These are phyloP conservation scores for Parastagonospora avenae DNA, from an alignment of 2,329 filamentous ascomycete genomes.

Conservation along the genomic window DNA sequence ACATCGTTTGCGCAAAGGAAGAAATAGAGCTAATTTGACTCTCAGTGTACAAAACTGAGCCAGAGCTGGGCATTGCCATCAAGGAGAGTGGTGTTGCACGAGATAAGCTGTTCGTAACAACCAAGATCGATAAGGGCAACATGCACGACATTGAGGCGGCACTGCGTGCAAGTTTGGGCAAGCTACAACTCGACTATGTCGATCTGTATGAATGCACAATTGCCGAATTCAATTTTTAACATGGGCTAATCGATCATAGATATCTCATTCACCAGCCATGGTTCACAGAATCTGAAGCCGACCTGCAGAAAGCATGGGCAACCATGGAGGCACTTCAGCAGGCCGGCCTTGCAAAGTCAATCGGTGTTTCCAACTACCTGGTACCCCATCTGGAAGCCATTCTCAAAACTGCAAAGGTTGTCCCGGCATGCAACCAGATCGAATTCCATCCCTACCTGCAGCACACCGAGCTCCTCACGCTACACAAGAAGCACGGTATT, in stretches of 20 bases:
- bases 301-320: constrained; percentile 64
- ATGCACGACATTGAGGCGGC: constrained; percentile 62
- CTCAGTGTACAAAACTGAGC: constrained; percentile 57
- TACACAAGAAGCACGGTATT: constrained; percentile 56
- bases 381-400: constrained; percentile 60
- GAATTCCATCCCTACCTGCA: constrained; percentile 73
- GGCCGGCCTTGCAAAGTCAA: constrained; percentile 63
- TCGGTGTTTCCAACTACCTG: constrained; percentile 66
- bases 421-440: constrained; percentile 70
- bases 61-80: constrained; percentile 56
- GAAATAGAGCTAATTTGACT: background rate
- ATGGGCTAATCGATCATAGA: constrained; percentile 36
- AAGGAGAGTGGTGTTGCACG: constrained; percentile 51
- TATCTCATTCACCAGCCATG: constrained; percentile 68
- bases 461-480: constrained; percentile 62
- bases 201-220: constrained; percentile 56
- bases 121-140: constrained; percentile 59
- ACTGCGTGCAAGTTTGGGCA: constrained; percentile 62
- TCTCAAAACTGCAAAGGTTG: constrained; percentile 58
- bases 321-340: constrained; percentile 64
- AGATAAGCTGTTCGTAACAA: constrained; percentile 58
- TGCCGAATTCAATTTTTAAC: background rate
- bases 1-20: background rate
- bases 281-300: constrained; percentile 58
- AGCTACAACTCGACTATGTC: constrained; percentile 65